These are phyloP conservation scores for Rhodotorula sp. DNA, from an alignment of 1,284 basidiomycete genomes.

Conservation along the genomic window DNA sequence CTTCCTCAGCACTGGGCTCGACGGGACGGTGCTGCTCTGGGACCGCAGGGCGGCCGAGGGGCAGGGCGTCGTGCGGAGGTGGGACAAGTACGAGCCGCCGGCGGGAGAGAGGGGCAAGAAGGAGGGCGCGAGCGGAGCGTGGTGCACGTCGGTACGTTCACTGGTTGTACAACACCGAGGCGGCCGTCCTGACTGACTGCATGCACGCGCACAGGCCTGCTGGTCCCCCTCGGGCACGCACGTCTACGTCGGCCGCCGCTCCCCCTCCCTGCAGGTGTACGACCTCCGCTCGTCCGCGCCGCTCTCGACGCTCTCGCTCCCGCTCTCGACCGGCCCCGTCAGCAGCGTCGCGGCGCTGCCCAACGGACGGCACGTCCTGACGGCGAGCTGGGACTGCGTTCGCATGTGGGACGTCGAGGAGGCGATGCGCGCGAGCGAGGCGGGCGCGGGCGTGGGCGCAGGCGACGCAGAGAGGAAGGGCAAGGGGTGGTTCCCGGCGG, in stretches of 20 bases:
- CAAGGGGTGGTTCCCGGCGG: conserved; percentile 57
- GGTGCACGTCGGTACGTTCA: conserved; percentile 78
- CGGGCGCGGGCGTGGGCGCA: conserved; percentile 47
- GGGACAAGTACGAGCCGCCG: background rate
- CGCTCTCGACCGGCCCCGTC: conserved; percentile 84
- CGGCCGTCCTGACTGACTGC: too few relatives aligned
- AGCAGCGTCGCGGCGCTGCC: conserved; percentile 88
- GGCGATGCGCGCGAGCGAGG: conserved; percentile 6
- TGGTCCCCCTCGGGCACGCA: conserved; percentile 88
- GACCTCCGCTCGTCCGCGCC: conserved; percentile 72
- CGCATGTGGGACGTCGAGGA: conserved; percentile 76
- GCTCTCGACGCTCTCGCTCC: conserved; percentile 66
- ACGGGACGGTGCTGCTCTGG: conserved; percentile 90
- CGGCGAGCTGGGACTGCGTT: conserved; percentile 90
- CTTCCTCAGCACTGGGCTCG: conserved; percentile 84
- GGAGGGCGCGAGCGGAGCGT: conserved; percentile 56
- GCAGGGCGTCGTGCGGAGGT: conserved; percentile 51
- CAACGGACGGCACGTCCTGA: conserved; percentile 71
- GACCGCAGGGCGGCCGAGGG: conserved; percentile 70
- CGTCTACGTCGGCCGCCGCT: conserved; percentile 87
- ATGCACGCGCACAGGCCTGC: conserved; percentile 65
- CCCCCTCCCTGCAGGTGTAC: conserved; percentile 91
- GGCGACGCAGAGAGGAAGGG: conserved; percentile 58
- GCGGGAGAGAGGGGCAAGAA: background rate
- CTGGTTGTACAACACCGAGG: too few relatives aligned